These are phyloP conservation scores for Peterozyma toletana DNA, from an alignment of 805 yeast species.

Conservation along the genomic window DNA sequence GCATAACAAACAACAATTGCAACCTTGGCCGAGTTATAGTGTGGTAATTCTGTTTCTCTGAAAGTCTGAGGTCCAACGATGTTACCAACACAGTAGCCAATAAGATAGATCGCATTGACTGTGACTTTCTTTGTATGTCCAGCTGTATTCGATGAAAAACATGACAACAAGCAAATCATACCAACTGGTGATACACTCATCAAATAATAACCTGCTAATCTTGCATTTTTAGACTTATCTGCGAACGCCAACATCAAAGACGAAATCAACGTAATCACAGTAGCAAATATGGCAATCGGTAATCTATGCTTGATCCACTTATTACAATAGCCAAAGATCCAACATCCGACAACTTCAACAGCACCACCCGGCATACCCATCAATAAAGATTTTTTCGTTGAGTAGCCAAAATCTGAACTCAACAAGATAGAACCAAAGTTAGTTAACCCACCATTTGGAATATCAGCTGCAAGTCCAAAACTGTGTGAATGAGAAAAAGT, in stretches of 20 bases:
- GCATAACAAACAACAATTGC: conserved; percentile 29
- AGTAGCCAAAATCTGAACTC: conserved; percentile 30
- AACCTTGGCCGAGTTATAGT: conserved; percentile 45
- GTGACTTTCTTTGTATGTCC: conserved; percentile 69
- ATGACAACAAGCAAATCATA: conserved; percentile 18
- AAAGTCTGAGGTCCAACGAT: conserved; percentile 72
- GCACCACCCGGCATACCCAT: conserved; percentile 32
- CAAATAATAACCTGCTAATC: conserved; percentile 28
- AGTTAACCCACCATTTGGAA: conserved; percentile 54
- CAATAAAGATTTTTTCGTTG: conserved; percentile 17
- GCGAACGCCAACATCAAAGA: conserved; percentile 20
- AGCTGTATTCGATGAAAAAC: conserved; percentile 38
- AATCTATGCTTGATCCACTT: conserved; percentile 13
- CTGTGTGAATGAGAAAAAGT: too few relatives aligned
- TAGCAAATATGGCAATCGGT: conserved; percentile 15
- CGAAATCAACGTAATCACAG: conserved; percentile 12
- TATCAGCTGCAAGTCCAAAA: conserved; percentile 17
- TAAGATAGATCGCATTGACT: conserved; percentile 48
- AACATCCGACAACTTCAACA: conserved; percentile 27
- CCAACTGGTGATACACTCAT: conserved; percentile 19
- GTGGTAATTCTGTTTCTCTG: conserved; percentile 48
- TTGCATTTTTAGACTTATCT: conserved; percentile 18
- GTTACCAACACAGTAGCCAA: conserved; percentile 66
- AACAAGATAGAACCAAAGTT: conserved; percentile 40
- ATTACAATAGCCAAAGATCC: conserved; percentile 5